These are phyloP conservation scores for Tephrocybe sp. DNA, from an alignment of 768 basidiomycete species.

Conservation along the genomic window DNA sequence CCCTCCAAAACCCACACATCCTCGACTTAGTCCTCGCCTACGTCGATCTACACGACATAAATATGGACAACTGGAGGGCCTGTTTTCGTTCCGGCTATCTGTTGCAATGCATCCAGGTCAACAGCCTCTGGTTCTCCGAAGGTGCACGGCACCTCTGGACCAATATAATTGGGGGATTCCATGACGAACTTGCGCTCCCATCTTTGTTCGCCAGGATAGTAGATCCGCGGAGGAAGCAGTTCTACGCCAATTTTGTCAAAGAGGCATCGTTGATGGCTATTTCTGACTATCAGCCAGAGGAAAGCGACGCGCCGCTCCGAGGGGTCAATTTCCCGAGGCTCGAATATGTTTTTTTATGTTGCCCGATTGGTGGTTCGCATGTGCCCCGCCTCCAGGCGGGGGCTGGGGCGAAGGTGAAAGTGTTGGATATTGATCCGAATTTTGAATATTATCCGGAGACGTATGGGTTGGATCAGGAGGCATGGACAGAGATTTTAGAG, in stretches of 20 bases:
- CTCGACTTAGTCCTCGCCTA: neutral
- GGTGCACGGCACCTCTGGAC: neutral
- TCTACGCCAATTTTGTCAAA: neutral
- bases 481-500: neutral
- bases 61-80: neutral
- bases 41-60: neutral
- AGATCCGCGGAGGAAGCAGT: neutral
- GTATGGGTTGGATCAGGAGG: neutral
- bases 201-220: neutral
- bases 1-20: neutral
- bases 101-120: neutral
- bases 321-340: neutral
- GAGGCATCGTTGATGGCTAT: neutral
- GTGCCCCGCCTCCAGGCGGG: neutral
- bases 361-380: neutral
- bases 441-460: neutral
- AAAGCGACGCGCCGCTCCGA: neutral
- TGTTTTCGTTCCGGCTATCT: too few species aligned
- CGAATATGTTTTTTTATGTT: neutral
- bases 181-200: neutral
- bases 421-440: neutral
- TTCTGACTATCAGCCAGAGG: neutral
- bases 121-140: neutral
- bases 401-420: neutral
- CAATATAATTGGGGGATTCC: neutral